Base-by-base conservation (phyloP, 805 yeast species). In the Torulaspora quercuum region DNA sequence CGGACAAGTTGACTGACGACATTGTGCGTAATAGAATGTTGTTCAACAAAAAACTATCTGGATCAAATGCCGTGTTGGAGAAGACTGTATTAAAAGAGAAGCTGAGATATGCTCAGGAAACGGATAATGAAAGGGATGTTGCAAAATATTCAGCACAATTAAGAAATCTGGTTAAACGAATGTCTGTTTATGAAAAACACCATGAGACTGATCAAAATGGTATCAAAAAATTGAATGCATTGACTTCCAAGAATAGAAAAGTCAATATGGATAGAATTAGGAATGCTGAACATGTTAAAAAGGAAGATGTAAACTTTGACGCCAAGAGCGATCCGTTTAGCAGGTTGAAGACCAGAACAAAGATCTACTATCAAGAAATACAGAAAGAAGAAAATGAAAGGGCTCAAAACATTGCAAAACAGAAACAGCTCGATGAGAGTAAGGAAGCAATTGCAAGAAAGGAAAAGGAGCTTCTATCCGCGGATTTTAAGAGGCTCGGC, bases 301-400 rank as follows among this genome's bases (percentile, higher is more conserved):
- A 73, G 13, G 54, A 61, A 46, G 52, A 60, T 57, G 32, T 39
- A 10, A 48, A 42, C 42, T 55, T 50, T 35, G 63, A 64, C 39
- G 69, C 75, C 5, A 59, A 57, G 36, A 76, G 71, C 50, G 85
- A 92, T 65, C 97, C 98, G 14, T 92, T 92, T 63, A 77, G 83
- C 48, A 78, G 97, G 59, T 73, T 92, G 55, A 82, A 85, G 58
- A 90, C 97, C 1, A 82, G 79, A 44, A 85, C 97, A 1, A 76
- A 85, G 52, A 77, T 86, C 42, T 90, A 86, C 62, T 87, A 88
- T 35, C 67, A 70, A 30, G 73, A 60, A 39, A 64, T 70, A 30
- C 76, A 72, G 44, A 70, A 70, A 44, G 73, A 70, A 42, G 81
- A 73, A 45, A 76, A 79, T 48, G 78, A 73, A 47, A 73, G 70